Conservation (phyloP, 352 stramenopile species). For the Phytophthora ramorum region DNA sequence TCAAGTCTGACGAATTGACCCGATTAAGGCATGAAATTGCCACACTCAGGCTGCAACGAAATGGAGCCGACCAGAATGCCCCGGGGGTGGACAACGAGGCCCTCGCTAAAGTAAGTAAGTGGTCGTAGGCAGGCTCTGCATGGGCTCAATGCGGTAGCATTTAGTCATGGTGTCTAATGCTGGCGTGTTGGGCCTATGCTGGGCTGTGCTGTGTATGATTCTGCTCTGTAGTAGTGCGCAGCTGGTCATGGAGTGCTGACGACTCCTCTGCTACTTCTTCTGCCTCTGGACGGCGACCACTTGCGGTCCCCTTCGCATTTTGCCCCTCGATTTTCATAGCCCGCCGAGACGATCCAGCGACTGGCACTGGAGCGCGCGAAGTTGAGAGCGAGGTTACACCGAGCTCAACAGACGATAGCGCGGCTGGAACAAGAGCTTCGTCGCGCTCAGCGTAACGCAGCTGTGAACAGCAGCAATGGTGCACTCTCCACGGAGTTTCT, state of each 20-base stretch:
- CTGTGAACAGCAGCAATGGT: conserved; percentile 49
- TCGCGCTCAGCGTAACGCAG: conserved; percentile 52
- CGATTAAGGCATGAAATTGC: conserved; percentile 51
- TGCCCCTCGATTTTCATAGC: conserved; percentile 46
- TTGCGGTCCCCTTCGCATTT: conserved; percentile 41
- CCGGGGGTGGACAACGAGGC: conserved; percentile 40
- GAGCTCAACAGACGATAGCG: conserved; percentile 59
- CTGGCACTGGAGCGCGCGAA: conserved; percentile 51
- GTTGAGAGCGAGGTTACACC: conserved; percentile 55
- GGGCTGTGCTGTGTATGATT: conserved; percentile 36
- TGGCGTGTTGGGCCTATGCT: conserved; percentile 40
- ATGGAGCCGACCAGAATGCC: conserved; percentile 16
- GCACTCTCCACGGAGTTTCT: conserved; percentile 67
- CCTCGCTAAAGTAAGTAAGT: conserved; percentile 51
- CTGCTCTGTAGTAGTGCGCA: conserved; percentile 43
- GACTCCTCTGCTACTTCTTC: conserved; percentile 43
- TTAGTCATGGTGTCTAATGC: conserved; percentile 33
- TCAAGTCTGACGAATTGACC: conserved; percentile 51
- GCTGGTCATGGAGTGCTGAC: conserved; percentile 48
- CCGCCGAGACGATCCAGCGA: conserved; percentile 57
- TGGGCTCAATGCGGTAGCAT: conserved; percentile 40
- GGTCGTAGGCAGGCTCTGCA: conserved; percentile 31
- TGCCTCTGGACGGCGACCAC: conserved; percentile 39
- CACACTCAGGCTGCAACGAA: conserved; percentile 34
- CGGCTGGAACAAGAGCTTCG: conserved; percentile 68